Conservation (phyloP, 306 rosid genomes). For the Phaseolus lunatus region DNA sequence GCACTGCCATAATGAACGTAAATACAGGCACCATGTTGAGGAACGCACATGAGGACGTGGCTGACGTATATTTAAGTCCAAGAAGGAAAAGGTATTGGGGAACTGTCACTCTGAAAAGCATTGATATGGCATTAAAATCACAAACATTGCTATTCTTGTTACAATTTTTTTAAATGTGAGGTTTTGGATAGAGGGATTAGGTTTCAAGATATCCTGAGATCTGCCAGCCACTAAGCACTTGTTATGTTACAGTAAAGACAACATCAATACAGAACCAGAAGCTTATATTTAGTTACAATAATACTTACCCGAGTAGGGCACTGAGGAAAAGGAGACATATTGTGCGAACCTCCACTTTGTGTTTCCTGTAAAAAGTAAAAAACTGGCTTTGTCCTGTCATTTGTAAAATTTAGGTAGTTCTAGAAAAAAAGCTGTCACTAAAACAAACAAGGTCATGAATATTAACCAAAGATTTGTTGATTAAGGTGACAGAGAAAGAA, state of each 20-base stretch:
- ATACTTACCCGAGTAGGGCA: constrained; percentile 82
- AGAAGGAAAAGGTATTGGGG: constrained; percentile 72
- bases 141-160: neutral
- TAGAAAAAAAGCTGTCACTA: constrained; percentile 14
- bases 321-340: constrained; percentile 70
- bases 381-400: neutral
- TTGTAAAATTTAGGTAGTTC: constrained; percentile 3
- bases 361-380: constrained; percentile 61
- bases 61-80: constrained; percentile 82
- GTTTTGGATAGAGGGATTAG: neutral
- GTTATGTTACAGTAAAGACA: neutral
- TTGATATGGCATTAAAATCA: constrained; percentile 22
- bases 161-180: constrained; percentile 1
- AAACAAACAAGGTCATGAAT: neutral
- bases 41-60: constrained; percentile 87
- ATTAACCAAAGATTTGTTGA: constrained; percentile 2
- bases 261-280: neutral
- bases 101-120: constrained; percentile 67
- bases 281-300: neutral
- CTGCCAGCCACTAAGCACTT: neutral
- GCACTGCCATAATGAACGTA: constrained; percentile 79
- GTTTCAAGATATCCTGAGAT: neutral
- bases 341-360: constrained; percentile 51
- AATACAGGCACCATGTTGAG: constrained; percentile 81
- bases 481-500: neutral